phyloP scores from a whole-genome alignment of 164 flowering plant genomes.

The Chimonanthus praecox region DNA sequence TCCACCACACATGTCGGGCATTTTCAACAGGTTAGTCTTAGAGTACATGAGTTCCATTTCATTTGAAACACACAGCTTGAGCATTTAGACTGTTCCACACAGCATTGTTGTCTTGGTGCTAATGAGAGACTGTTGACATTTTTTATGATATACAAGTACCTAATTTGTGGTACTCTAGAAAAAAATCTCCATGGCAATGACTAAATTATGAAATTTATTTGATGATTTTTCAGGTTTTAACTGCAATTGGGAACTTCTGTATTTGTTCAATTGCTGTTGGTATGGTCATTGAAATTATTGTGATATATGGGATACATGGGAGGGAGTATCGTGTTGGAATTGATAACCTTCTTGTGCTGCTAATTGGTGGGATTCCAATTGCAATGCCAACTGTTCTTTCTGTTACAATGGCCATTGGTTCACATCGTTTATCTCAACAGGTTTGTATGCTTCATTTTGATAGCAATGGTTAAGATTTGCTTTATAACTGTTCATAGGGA shows the following conservation, averaged over 20 bases:
- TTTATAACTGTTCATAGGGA: neutral
- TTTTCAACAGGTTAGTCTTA: conserved; percentile 55
- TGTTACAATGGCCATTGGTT: conserved; percentile 82
- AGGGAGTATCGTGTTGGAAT: conserved; percentile 50
- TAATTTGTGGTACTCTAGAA: neutral
- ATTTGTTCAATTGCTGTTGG: conserved; percentile 71
- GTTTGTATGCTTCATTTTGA: conserved; percentile 24
- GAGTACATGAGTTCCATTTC: neutral
- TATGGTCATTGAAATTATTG: conserved; percentile 59
- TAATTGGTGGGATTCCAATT: conserved; percentile 85
- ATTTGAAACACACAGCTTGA: neutral
- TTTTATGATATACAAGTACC: neutral
- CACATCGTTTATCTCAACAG: conserved; percentile 74
- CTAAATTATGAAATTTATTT: neutral
- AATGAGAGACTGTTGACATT: neutral
- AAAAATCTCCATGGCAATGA: neutral
- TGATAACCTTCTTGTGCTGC: conserved; percentile 64
- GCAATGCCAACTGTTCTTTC: conserved; percentile 87
- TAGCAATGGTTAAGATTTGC: neutral
- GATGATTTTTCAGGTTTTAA: conserved; percentile 46
- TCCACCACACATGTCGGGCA: conserved; percentile 70
- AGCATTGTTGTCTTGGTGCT: neutral
- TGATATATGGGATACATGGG: conserved; percentile 41
- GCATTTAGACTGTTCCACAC: neutral
- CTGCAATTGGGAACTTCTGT: conserved; percentile 79